phyloP scores from a whole-genome alignment of 441 rosid genomes.

The Arabidopsis lyrata region DNA sequence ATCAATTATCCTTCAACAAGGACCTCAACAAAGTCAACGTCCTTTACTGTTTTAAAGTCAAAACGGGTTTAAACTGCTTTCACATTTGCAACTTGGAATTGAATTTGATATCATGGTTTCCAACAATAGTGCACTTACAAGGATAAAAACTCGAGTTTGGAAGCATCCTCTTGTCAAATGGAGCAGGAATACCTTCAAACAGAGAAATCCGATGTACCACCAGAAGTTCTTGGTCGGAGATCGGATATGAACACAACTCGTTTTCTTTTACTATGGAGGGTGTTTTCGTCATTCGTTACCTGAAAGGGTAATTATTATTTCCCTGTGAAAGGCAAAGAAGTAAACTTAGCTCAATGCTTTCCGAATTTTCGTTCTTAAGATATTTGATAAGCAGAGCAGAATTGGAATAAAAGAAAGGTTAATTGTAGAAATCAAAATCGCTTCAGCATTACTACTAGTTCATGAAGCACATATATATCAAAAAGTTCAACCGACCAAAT shows the following conservation, averaged over 20 bases:
- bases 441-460: neutral
- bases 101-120: neutral
- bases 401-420: neutral
- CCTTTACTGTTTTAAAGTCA: neutral
- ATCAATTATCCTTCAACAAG: neutral
- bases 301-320: too few species aligned
- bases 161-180: too few species aligned
- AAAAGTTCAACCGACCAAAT: constrained; percentile 1
- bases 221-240: too few species aligned
- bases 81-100: constrained; percentile 33
- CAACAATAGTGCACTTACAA: neutral
- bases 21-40: constrained; percentile 20
- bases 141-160: too few species aligned
- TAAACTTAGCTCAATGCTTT: too few species aligned
- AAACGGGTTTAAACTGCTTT: neutral
- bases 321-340: too few species aligned
- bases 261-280: too few species aligned
- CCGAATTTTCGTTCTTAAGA: too few species aligned
- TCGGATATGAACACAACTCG: too few species aligned
- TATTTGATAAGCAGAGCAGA: neutral
- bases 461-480: constrained; percentile 11
- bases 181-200: neutral
- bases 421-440: constrained; percentile 32
- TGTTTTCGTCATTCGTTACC: too few species aligned
- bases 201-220: too few species aligned